Percentiles rank a stretch among this genome's conserved stretches.
Conservation (phyloP, 2,329 filamentous ascomycete species). For the Neofusicoccum laricinum region DNA sequence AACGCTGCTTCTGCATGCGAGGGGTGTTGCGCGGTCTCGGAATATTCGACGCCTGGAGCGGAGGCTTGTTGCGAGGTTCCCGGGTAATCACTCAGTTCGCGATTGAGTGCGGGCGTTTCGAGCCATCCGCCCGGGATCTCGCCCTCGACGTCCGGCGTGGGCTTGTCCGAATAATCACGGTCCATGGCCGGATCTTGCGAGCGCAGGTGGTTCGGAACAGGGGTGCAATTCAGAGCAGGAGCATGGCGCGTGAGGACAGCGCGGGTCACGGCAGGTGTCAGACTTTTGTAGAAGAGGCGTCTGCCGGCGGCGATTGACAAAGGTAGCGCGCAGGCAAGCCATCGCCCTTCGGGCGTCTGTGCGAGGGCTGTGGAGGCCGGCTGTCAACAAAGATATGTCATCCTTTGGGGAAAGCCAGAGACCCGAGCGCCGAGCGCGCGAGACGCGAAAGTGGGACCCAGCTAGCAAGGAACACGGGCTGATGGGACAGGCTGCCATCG, state of each 20-base stretch:
- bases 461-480: not conserved
- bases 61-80: not conserved
- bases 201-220: not conserved
- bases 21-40: not conserved
- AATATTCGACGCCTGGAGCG: not conserved
- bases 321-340: not conserved
- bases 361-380: not conserved
- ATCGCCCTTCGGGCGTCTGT: not conserved
- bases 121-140: slow-evolving; percentile 36
- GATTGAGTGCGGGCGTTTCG: slow-evolving; percentile 28
- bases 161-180: slow-evolving; percentile 21
- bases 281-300: not conserved
- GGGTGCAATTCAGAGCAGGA: not conserved
- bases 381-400: slow-evolving; percentile 4
- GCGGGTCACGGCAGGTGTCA: not conserved
- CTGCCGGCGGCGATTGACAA: not conserved
- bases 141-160: slow-evolving; percentile 29
- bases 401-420: not conserved
- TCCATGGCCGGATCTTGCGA: not conserved
- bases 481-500: not conserved
- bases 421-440: not conserved
- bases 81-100: not conserved
- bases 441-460: not conserved
- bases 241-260: not conserved
- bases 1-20: not conserved